A percentile compares a stretch with the other conserved stretches of the same genome.
These are phyloP conservation scores for Trichoderma asperellum DNA, from an alignment of 2,329 filamentous ascomycete genomes.

Conservation along the genomic window DNA sequence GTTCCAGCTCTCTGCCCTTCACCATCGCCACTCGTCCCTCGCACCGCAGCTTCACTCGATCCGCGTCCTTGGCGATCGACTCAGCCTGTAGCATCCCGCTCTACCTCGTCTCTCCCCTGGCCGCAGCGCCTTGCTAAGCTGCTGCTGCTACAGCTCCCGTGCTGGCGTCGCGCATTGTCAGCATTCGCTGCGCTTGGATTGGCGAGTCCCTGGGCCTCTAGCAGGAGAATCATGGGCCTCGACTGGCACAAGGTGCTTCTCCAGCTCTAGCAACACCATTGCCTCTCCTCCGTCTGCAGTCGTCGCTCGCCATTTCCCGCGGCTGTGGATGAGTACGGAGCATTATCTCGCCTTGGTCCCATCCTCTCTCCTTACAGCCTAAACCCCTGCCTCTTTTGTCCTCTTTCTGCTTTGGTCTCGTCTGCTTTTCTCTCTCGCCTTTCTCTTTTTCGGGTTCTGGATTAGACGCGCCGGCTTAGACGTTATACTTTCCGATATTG, in stretches of 20 bases:
- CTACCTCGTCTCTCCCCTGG: background rate
- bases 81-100: background rate
- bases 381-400: slow-evolving; percentile 31
- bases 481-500: slow-evolving; percentile 35
- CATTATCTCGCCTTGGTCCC: slow-evolving; percentile 21
- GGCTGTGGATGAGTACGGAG: slow-evolving; percentile 37
- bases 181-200: slow-evolving; percentile 26
- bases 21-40: background rate
- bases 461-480: slow-evolving; percentile 50
- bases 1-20: background rate
- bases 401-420: slow-evolving; percentile 29
- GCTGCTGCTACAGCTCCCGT: slow-evolving; percentile 19
- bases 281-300: slow-evolving; percentile 25
- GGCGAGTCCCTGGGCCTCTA: slow-evolving; percentile 26
- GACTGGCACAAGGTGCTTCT: slow-evolving; percentile 37
- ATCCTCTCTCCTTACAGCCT: slow-evolving; percentile 25
- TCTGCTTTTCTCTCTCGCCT: slow-evolving; percentile 30
- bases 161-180: slow-evolving; percentile 29
- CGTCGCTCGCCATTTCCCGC: slow-evolving; percentile 23
- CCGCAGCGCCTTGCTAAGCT: slow-evolving; percentile 4
- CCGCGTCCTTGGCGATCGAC: background rate
- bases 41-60: background rate
- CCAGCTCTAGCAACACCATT: slow-evolving; percentile 33
- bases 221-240: slow-evolving; percentile 41
- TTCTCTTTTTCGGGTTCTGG: slow-evolving; percentile 39